phyloP scores from a whole-genome alignment of 176 grass and related monocot species.

The Oryza coarctata region DNA sequence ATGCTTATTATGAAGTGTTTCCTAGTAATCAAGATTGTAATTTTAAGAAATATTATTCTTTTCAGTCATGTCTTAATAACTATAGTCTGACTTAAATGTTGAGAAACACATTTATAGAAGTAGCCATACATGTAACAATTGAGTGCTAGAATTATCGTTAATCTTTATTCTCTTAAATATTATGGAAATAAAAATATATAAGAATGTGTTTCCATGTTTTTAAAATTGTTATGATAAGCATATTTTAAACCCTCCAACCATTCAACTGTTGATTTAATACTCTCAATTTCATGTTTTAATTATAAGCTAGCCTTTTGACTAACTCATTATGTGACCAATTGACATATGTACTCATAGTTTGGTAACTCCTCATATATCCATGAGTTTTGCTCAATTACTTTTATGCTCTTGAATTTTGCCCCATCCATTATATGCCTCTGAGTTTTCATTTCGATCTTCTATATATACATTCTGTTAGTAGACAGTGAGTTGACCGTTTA shows the following conservation, averaged over 20 bases:
- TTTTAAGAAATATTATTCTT: not conserved
- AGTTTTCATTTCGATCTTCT: too few species aligned
- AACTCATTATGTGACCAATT: not conserved
- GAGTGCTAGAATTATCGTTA: not conserved
- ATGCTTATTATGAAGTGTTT: slow-evolving; percentile 85
- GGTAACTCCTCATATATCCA: too few species aligned
- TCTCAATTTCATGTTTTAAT: not conserved
- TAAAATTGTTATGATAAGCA: not conserved
- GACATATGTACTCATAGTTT: not conserved
- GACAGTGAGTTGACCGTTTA: too few species aligned
- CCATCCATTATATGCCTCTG: too few species aligned
- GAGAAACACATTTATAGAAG: too few species aligned
- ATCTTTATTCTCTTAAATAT: slow-evolving; percentile 3
- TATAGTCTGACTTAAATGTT: too few species aligned
- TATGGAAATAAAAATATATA: too few species aligned
- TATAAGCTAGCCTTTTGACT: not conserved
- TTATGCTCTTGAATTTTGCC: too few species aligned
- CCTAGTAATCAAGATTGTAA: slow-evolving; percentile 40
- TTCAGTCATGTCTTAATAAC: not conserved
- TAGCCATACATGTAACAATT: not conserved
- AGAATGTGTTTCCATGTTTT: not conserved
- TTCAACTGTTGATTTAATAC: too few species aligned
- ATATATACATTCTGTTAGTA: too few species aligned
- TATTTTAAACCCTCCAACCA: not conserved
- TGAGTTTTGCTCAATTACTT: too few species aligned